A percentile compares a stretch with the other conserved stretches of the same genome.
These are phyloP conservation scores for Alnus rubra DNA, from an alignment of 306 rosid species.

Conservation along the genomic window DNA sequence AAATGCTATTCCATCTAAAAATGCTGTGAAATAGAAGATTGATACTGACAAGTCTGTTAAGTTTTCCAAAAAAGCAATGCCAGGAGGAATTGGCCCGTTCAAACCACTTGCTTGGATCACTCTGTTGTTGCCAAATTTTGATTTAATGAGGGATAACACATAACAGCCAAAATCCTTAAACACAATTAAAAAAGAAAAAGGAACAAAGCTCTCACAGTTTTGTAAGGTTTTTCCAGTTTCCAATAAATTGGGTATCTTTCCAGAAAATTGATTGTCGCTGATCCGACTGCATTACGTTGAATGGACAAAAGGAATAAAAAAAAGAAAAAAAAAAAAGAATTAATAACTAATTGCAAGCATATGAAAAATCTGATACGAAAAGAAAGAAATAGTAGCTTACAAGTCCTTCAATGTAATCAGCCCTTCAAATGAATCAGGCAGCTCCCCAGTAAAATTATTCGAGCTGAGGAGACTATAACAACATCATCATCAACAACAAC, in stretches of 20 bases:
- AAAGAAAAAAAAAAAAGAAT: no score
- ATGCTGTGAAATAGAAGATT: neutral
- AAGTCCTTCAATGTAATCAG: slow-evolving; percentile 36
- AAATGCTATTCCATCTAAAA: neutral
- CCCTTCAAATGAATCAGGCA: slow-evolving; percentile 33
- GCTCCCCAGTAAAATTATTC: slow-evolving; percentile 41
- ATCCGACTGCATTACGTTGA: slow-evolving; percentile 46
- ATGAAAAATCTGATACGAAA: no score
- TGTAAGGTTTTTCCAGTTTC: slow-evolving; percentile 53
- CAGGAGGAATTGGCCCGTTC: slow-evolving; percentile 72
- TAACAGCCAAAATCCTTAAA: neutral
- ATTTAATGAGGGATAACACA: slow-evolving; percentile 9
- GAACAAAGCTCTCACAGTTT: slow-evolving; percentile 50
- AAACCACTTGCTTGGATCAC: slow-evolving; percentile 73
- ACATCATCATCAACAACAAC: no score
- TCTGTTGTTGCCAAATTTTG: slow-evolving; percentile 42
- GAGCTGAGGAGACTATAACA: no score
- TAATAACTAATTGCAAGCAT: no score
- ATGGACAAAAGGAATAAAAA: no score
- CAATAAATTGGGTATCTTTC: slow-evolving; percentile 55
- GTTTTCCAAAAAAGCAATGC: slow-evolving; percentile 40
- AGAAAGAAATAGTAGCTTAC: no score
- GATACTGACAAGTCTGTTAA: slow-evolving; percentile 60
- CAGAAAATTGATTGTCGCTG: slow-evolving; percentile 61
- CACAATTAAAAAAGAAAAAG: neutral